A percentile compares a stretch with the other conserved stretches of the same genome.
Evolutionary conservation across 1,284 basidiomycete genomes (phyloP).

Genomic region (Irpex sp.): DNA sequence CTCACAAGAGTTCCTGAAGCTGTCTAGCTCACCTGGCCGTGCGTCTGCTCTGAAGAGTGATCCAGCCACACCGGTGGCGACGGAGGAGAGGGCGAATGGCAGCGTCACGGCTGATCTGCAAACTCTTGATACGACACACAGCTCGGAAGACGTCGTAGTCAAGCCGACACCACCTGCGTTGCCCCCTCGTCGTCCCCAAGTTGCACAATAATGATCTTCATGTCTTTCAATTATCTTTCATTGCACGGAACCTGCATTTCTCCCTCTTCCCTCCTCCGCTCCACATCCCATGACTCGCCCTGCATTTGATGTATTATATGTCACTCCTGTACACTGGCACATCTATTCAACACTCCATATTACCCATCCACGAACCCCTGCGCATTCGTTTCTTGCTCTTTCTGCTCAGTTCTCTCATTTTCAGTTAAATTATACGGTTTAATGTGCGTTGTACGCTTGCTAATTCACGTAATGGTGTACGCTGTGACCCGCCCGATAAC

Average conservation of each 20-base stretch:
- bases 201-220: conserved; percentile 5
- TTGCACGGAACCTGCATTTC: background rate
- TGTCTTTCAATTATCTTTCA: background rate
- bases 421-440: no score
- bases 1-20: conserved; percentile 17
- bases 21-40: background rate
- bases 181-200: conserved; percentile 20
- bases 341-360: background rate
- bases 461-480: no score
- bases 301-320: conserved; percentile 1
- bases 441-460: no score
- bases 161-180: conserved; percentile 21
- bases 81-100: background rate
- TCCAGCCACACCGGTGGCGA: conserved; percentile 9
- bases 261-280: background rate
- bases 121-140: background rate
- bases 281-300: background rate
- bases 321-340: background rate
- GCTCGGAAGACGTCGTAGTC: conserved; percentile 1
- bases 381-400: background rate
- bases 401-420: background rate
- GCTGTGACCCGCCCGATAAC: no score
- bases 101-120: background rate
- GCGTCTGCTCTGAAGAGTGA: background rate
- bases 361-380: background rate